A percentile compares a stretch with the other conserved stretches of the same genome.
These are phyloP conservation scores for Globisporangium camurandrum DNA, from an alignment of 352 stramenopile genomes.

Conservation along the genomic window DNA sequence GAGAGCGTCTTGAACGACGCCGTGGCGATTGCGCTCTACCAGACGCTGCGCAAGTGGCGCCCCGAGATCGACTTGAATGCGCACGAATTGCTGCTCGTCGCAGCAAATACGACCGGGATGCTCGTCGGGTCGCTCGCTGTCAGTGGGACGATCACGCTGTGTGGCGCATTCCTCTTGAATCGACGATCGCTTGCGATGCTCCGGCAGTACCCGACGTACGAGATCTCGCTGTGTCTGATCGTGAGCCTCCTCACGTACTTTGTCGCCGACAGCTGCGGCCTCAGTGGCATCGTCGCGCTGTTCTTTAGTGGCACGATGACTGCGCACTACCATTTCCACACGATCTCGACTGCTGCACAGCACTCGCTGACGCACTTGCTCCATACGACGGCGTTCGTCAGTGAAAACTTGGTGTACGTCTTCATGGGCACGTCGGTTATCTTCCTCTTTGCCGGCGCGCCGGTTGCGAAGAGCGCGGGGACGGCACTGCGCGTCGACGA, in stretches of 20 bases:
- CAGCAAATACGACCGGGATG: slow-evolving; percentile 64
- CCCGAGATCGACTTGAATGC: slow-evolving; percentile 57
- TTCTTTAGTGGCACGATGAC: slow-evolving; percentile 91
- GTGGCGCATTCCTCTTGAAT: slow-evolving; percentile 73
- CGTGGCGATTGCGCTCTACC: slow-evolving; percentile 90
- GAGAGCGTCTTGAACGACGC: slow-evolving; percentile 94
- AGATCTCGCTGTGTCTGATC: slow-evolving; percentile 83
- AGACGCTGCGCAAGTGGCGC: slow-evolving; percentile 88
- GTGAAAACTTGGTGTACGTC: slow-evolving; percentile 79
- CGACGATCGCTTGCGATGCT: slow-evolving; percentile 60
- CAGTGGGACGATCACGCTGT: slow-evolving; percentile 59
- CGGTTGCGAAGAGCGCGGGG: slow-evolving; percentile 46
- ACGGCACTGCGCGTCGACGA: slow-evolving; percentile 62
- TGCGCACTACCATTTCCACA: slow-evolving; percentile 84
- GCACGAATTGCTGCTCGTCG: slow-evolving; percentile 54
- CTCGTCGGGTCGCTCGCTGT: slow-evolving; percentile 73
- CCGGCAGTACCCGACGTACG: slow-evolving; percentile 78
- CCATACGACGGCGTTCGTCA: slow-evolving; percentile 76
- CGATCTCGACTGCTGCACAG: slow-evolving; percentile 70
- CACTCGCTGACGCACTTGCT: slow-evolving; percentile 81
- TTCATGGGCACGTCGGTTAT: slow-evolving; percentile 85
- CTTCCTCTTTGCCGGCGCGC: slow-evolving; percentile 66
- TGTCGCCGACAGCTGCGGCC: slow-evolving; percentile 59
- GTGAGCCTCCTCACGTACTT: slow-evolving; percentile 85
- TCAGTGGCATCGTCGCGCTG: slow-evolving; percentile 91